These are phyloP conservation scores for Chalaropsis thielavioides DNA, from an alignment of 2,329 filamentous ascomycete genomes.

Conservation along the genomic window DNA sequence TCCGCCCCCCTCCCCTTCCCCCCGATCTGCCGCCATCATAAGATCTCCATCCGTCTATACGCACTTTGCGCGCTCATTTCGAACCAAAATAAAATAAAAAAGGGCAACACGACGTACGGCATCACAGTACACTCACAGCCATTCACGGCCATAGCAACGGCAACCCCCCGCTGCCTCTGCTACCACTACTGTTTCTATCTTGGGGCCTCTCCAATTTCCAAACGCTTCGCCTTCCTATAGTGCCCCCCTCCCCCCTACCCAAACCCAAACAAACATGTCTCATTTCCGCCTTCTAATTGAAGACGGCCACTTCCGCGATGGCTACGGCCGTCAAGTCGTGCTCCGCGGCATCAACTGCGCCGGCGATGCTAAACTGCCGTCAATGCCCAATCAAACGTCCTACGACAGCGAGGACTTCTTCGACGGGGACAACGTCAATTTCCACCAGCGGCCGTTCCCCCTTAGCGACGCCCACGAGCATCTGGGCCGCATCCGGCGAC, in stretches of 20 bases:
- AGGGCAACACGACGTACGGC: too few species aligned
- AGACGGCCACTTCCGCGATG: slow-evolving; percentile 70
- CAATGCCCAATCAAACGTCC: slow-evolving; percentile 65
- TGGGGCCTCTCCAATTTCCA: not conserved
- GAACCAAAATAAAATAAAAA: not conserved
- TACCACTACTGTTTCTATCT: not conserved
- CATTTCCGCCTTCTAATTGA: slow-evolving; percentile 65
- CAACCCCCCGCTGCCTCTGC: not conserved
- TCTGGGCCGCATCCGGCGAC: slow-evolving; percentile 71
- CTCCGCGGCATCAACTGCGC: slow-evolving; percentile 90
- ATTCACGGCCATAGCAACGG: not conserved
- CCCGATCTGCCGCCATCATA: not conserved
- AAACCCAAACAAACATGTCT: slow-evolving; percentile 45
- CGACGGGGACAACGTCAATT: slow-evolving; percentile 81
- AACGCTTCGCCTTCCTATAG: not conserved
- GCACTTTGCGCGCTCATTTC: not conserved
- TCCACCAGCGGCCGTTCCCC: slow-evolving; percentile 72
- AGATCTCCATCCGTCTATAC: not conserved
- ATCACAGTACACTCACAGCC: not conserved
- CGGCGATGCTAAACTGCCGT: slow-evolving; percentile 79
- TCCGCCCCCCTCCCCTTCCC: not conserved
- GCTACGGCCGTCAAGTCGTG: slow-evolving; percentile 67
- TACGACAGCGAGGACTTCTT: slow-evolving; percentile 70
- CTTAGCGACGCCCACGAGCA: slow-evolving; percentile 71
- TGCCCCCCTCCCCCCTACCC: too few species aligned